Evolutionary conservation across 23 red algal genomes (phyloP).

Genomic region (Porphyridium purpureum): DNA sequence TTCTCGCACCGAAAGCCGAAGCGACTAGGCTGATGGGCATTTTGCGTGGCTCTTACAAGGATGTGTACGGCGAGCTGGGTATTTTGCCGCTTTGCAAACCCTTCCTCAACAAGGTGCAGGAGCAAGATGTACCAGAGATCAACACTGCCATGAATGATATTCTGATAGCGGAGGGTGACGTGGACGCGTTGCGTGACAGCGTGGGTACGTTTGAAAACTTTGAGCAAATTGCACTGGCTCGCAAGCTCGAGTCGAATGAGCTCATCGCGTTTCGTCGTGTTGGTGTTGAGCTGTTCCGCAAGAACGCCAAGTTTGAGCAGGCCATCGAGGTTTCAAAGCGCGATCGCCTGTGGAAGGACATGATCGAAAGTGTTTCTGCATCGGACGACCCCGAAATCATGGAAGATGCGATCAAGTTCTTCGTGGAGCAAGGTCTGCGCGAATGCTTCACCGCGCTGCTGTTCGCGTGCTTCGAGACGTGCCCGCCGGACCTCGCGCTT

Average conservation of each 20-base stretch:
- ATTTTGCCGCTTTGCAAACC: conserved; percentile 67
- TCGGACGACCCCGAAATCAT: conserved; percentile 62
- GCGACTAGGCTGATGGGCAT: conserved; percentile 58
- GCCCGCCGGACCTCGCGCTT: conserved; percentile 74
- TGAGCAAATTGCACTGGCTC: conserved; percentile 72
- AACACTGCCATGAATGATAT: conserved; percentile 95
- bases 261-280: conserved; percentile 53
- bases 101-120: conserved; percentile 75
- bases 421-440: conserved; percentile 49
- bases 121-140: conserved; percentile 67
- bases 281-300: conserved; percentile 46
- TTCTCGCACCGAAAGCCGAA: conserved; percentile 68
- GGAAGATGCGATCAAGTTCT: conserved; percentile 69
- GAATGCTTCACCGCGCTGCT: conserved; percentile 77
- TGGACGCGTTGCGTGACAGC: conserved; percentile 50
- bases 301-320: conserved; percentile 82
- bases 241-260: conserved; percentile 46
- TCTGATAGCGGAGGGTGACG: conserved; percentile 64
- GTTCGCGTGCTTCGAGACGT: conserved; percentile 84
- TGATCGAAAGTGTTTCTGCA: conserved; percentile 58
- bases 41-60: conserved; percentile 22
- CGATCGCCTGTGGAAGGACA: conserved; percentile 70
- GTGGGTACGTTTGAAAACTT: conserved; percentile 83
- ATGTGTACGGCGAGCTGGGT: conserved; percentile 49
- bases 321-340: conserved; percentile 76